Base-by-base conservation (phyloP, 805 yeast genomes). In the Pichia eremophila region DNA sequence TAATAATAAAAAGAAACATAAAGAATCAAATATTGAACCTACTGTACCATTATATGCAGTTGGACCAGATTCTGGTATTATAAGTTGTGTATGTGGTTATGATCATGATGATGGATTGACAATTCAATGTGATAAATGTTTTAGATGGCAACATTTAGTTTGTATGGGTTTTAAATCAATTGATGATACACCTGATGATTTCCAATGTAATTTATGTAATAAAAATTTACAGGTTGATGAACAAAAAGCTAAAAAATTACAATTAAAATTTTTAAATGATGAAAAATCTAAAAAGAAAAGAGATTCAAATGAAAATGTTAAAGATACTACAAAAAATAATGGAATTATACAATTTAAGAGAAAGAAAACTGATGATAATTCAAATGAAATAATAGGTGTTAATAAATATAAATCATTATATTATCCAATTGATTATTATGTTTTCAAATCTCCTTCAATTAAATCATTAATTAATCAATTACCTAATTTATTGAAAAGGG, bases 111-210 rank as follows among this genome's bases (percentile, higher is more conserved):
- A 91, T 56, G 97, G 97, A 0, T 83, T 87, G 59, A 90, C 95
- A 25, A 85, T 93, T 52, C 98, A 93, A 66, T 93, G 99, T 68
- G 96, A 89, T 62, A 74, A 78, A 34, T 90, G 98, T 64, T 82
- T 77, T 63, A 78, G 95, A 52, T 90, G 97, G 97, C 96, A 90
- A 62, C 98, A 90, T 67, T 89, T 93, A 28, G 72, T 78, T n/a
- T 90, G 98, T 65, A 86, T 88, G 77, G 84, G 83, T 8, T 86
- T 85, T 48, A 71, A 71, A 41, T 77, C 81, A 41, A 78, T 77
- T 49, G 83, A 78, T 38, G 81, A 84, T 44, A 95, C 81, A 0
- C 96, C 96, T 0, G 96, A 88, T 47, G 79, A 78, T 46, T 90
- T 85, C 60, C 69, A 78, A 29, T 90, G 98, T 60, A 85, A 85